Base-by-base conservation (phyloP, 2,329 filamentous ascomycete genomes). In the Dactylellina sp. region DNA sequence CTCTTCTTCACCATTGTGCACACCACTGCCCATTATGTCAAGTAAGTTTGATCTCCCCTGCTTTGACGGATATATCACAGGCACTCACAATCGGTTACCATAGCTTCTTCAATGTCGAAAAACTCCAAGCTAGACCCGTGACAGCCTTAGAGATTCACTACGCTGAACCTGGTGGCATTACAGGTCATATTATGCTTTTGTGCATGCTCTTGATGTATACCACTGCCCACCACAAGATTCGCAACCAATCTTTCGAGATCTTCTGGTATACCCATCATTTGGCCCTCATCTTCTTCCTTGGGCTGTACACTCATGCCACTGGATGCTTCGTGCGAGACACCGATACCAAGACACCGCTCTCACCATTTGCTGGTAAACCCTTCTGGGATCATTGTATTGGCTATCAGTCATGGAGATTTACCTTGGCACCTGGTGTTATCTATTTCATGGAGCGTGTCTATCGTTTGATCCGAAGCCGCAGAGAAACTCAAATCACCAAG, bases 261-360 rank as follows among this genome's bases (percentile, higher is more conserved):
- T 99, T 99, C 81, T 99, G 95, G 95, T 99, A 99, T 83, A 97
- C 93, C 0, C 95, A 99, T 82, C 95, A 99, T 79, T 87, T 99
- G n/a, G 98, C 98, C 79, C 91, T 99, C 74, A 94, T 95, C 1
- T 99, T 99, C 82, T 83, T 98, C 79, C 85, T 99, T 47, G 94
- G 88, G 49, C 88, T 99, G 77, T 99, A 98, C 82, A 98, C 94
- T 11, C 95, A 99, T 81, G 94, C 95, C 0, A 92, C 91, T 6
- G 93, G 93, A 71, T 99, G 95, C 83, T 99, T 99, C 83, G 95
- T 99, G 40, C 91, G 95, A 77, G 93, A 97, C 80, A 61, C 56
- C 40, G 47, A 66, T 12, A 90, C 89, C 0, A 81, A 84, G 4
- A 79, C 87, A 0, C 87, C 89, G 1, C 86, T 89, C 77, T 97